A percentile compares a stretch with the other conserved stretches of the same genome.
Evolutionary conservation across 768 basidiomycete species (phyloP).

Genomic region (Basidioascus undulatus): DNA sequence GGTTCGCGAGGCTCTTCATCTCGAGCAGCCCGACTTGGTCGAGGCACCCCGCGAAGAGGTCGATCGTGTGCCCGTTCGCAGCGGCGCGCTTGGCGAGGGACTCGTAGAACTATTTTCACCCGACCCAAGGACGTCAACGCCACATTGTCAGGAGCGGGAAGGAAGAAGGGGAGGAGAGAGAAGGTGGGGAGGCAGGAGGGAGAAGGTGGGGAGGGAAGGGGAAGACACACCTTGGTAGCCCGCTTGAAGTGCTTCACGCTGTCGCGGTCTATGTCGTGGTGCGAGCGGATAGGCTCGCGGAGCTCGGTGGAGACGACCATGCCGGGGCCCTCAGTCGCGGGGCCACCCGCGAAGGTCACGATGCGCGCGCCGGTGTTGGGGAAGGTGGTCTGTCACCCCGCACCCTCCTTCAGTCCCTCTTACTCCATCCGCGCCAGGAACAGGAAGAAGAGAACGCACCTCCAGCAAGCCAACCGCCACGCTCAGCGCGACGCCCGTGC

Average conservation of each 20-base stretch:
- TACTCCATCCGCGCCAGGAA: not conserved
- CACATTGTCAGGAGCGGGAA: too few relatives aligned
- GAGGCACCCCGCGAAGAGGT: constrained; percentile 86
- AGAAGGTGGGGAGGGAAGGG: not conserved
- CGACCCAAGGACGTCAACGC: too few relatives aligned
- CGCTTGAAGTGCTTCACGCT: constrained; percentile 93
- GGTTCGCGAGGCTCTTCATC: constrained; percentile 89
- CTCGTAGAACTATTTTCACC: constrained; percentile 98
- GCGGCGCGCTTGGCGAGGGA: constrained; percentile 75
- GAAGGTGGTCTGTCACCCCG: constrained; percentile 38
- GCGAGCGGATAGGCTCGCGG: constrained; percentile 89
- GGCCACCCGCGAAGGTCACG: constrained; percentile 88
- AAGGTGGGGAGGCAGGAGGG: not conserved
- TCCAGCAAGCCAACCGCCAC: constrained; percentile 84
- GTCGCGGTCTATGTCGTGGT: constrained; percentile 95
- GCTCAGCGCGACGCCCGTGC: constrained; percentile 81
- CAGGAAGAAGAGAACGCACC: constrained; percentile 20
- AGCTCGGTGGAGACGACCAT: constrained; percentile 89
- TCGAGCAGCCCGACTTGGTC: constrained; percentile 94
- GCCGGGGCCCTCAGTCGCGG: constrained; percentile 87
- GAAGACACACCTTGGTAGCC: constrained; percentile 52
- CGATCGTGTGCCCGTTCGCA: constrained; percentile 80
- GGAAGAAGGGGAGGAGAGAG: too few relatives aligned
- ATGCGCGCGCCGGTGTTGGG: constrained; percentile 88
- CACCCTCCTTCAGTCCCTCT: not conserved